Evolutionary conservation across 495 filamentous ascomycete genomes (phyloP), one percentile per base, ranked within the genome.

Genomic region (Xylaria telfairii): DNA sequence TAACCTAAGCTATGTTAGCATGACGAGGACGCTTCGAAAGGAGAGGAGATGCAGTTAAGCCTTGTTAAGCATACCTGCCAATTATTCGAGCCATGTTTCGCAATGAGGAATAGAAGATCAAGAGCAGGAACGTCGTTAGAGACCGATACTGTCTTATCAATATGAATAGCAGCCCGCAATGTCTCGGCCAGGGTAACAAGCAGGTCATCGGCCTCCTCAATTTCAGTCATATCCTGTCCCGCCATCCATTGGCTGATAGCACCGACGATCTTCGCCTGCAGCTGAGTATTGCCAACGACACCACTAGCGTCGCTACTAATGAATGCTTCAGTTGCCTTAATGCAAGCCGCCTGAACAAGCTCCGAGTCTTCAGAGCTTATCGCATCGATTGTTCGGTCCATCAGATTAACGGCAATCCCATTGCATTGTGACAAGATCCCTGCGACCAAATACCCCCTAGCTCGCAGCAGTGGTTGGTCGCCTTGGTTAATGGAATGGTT

Each of bases 151-250:
- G 83, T 81, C 7, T 92, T 84, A 67, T 97, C 90, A 66, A 95
- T 85, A 76, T 89, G 88, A 73, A 97, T 95, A 28, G 92, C 91
- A 71, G 92, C 89, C 49, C 94, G 88, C 15, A 99, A 85, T 0
- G 94, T 94, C 78, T 99, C 96, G 5, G 95, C 91, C 28, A 99
- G 82, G 0, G 94, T 95, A 9, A 96, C 92, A 68, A 98, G 88
- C 37, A 98, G 87, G 76, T 99, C 96, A 67, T 98, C 95, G 37
- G 91, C 90, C 59, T 97, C 94, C 17, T 90, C 88, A 4, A 93
- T 83, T 54, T 97, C 95, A 70, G 88, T 89, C 66, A 96, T 82
- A 71, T 97, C 93, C 75, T 95, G 92, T 12, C 85, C 81, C 34
- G 90, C 85, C 72, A 98, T 81, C 80, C 93, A 98, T 19, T 87